phyloP scores from a whole-genome alignment of 2,329 filamentous ascomycete genomes.

The Aphanocladium album region DNA sequence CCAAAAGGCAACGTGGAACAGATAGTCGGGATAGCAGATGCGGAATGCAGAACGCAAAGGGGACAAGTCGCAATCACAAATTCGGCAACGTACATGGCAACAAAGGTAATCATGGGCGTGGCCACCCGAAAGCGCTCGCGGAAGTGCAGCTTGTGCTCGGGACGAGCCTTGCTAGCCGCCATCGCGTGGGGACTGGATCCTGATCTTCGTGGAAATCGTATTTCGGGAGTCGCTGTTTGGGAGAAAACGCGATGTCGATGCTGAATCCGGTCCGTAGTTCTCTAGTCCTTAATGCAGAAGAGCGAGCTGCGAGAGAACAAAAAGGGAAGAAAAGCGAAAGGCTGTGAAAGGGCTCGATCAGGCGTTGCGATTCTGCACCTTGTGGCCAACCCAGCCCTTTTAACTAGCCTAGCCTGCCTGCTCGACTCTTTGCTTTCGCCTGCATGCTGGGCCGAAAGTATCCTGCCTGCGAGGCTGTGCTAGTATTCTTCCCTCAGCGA shows the following conservation, averaged over 20 bases:
- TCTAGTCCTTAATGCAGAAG: neutral
- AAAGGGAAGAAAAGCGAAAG: neutral
- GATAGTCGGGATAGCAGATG: neutral
- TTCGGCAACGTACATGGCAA: slow-evolving; percentile 3
- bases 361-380: neutral
- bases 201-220: neutral
- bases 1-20: neutral
- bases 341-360: neutral
- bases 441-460: neutral
- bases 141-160: neutral
- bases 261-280: no score
- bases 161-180: neutral
- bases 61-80: neutral
- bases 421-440: neutral
- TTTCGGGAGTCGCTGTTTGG: neutral
- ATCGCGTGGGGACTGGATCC: neutral
- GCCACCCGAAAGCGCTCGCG: neutral
- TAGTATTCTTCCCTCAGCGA: neutral
- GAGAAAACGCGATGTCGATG: no score
- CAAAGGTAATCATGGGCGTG: slow-evolving; percentile 10
- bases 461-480: neutral
- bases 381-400: neutral
- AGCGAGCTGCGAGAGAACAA: neutral
- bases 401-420: neutral
- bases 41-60: neutral